Percentiles rank a stretch among this genome's conserved stretches.
Conservation (phyloP, 164 flowering plant species). For the Amborella trichopoda region DNA sequence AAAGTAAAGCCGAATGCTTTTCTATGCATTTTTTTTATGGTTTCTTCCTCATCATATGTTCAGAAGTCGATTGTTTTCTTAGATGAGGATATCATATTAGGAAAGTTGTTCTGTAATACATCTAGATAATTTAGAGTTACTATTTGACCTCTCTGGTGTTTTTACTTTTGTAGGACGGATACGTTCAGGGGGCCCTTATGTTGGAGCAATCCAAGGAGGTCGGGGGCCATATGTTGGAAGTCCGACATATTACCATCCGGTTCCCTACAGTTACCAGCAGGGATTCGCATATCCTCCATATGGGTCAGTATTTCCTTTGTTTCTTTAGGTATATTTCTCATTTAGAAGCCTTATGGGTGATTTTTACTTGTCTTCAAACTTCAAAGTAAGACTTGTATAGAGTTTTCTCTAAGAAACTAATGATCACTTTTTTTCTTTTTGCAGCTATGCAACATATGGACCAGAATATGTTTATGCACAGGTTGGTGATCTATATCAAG, state of each 20-base stretch:
- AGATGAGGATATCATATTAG: too few relatives aligned
- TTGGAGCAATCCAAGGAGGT: slow-evolving; percentile 37
- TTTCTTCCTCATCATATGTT: too few relatives aligned
- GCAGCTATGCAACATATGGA: slow-evolving; percentile 75
- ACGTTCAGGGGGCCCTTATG: slow-evolving; percentile 42
- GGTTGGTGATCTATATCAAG: too few relatives aligned
- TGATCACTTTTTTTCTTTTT: slow-evolving; percentile 11
- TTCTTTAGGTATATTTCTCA: slow-evolving; percentile 1
- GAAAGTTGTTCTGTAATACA: too few relatives aligned
- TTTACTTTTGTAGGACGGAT: slow-evolving; percentile 39
- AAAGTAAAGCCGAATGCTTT: too few relatives aligned
- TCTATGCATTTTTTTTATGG: too few relatives aligned
- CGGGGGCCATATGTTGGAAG: slow-evolving; percentile 51
- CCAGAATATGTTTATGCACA: slow-evolving; percentile 77
- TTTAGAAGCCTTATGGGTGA: too few relatives aligned
- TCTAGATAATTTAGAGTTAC: too few relatives aligned
- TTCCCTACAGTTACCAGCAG: slow-evolving; percentile 66
- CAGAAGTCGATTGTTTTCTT: too few relatives aligned
- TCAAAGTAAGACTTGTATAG: background rate
- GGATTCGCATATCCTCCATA: slow-evolving; percentile 67
- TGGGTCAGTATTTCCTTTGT: slow-evolving; percentile 43
- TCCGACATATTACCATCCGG: slow-evolving; percentile 71
- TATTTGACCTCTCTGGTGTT: background rate
- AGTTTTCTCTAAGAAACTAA: background rate
- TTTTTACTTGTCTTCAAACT: background rate